These are phyloP conservation scores for Fusarium goolgardi DNA, from an alignment of 2,329 filamentous ascomycete species.

Conservation along the genomic window DNA sequence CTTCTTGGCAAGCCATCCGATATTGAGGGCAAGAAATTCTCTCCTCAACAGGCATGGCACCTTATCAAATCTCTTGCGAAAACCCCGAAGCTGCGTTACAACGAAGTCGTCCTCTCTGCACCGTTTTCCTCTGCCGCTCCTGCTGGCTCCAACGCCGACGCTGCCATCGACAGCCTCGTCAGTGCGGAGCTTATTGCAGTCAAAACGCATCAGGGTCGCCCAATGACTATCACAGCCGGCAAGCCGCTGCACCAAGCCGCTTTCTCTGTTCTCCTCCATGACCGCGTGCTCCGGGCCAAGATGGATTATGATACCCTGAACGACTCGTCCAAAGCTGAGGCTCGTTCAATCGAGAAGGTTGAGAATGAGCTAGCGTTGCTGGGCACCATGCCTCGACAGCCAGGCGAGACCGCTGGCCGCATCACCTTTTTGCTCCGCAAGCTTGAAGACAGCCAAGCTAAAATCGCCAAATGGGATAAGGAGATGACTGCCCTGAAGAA, in stretches of 20 bases:
- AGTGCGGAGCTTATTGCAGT: conserved; percentile 89
- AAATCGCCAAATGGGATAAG: conserved; percentile 77
- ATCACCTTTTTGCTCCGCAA: conserved; percentile 80
- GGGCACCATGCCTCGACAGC: conserved; percentile 76
- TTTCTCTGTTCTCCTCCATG: conserved; percentile 77
- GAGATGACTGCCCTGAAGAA: conserved; percentile 80
- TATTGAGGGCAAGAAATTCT: conserved; percentile 73
- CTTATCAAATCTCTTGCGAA: conserved; percentile 82
- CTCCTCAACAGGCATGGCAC: conserved; percentile 88
- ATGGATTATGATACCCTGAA: conserved; percentile 78
- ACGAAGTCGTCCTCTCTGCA: conserved; percentile 82
- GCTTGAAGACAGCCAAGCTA: conserved; percentile 77
- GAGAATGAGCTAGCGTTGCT: conserved; percentile 81
- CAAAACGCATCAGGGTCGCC: conserved; percentile 77
- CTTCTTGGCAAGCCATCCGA: conserved; percentile 70
- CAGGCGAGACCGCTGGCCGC: conserved; percentile 73
- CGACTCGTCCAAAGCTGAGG: conserved; percentile 78
- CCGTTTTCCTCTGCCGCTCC: conserved; percentile 68
- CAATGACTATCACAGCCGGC: conserved; percentile 80
- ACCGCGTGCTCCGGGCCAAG: conserved; percentile 77
- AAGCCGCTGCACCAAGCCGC: conserved; percentile 89
- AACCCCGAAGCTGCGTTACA: conserved; percentile 79
- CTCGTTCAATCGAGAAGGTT: conserved; percentile 78
- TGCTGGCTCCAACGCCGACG: conserved; percentile 71
- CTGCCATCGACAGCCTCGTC: conserved; percentile 81